Percentiles rank a stretch among this genome's conserved stretches.
Conservation (phyloP, 2,329 filamentous ascomycete species). For the Ramularia collo-cygni region DNA sequence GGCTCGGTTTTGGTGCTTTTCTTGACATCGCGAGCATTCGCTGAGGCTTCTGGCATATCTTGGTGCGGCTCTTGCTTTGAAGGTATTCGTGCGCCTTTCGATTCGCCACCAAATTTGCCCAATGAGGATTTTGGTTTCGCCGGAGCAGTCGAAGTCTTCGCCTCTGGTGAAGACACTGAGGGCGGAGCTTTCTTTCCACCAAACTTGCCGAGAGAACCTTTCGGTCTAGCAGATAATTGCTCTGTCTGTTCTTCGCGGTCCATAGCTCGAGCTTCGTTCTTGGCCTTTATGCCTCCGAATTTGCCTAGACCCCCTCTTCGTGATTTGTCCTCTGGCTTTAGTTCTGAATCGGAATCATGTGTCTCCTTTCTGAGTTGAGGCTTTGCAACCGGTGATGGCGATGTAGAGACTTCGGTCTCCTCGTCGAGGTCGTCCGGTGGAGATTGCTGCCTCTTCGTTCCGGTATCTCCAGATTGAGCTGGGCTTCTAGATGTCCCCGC, state of each 20-base stretch:
- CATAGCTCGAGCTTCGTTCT: too few species aligned
- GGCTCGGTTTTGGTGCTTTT: neutral
- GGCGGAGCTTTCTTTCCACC: constrained; percentile 13
- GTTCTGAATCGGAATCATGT: too few species aligned
- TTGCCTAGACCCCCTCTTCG: too few species aligned
- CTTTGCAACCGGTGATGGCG: neutral
- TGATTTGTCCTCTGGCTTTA: too few species aligned
- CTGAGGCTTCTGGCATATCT: neutral
- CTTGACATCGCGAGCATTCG: neutral
- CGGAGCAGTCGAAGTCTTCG: constrained; percentile 3
- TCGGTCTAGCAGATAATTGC: constrained; percentile 9
- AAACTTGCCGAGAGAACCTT: constrained; percentile 17
- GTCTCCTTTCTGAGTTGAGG: neutral
- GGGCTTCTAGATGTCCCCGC: too few species aligned
- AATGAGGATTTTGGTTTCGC: constrained; percentile 5
- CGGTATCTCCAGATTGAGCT: too few species aligned
- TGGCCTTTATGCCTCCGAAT: too few species aligned
- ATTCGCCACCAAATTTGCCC: constrained; percentile 13
- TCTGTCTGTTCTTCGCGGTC: too few species aligned
- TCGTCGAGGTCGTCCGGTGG: too few species aligned
- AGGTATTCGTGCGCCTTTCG: constrained; percentile 2
- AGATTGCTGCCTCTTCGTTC: too few species aligned
- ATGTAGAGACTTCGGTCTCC: too few species aligned
- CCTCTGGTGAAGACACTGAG: neutral
- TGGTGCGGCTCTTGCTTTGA: neutral